A percentile compares a stretch with the other conserved stretches of the same genome.
These are phyloP conservation scores for Acmispon strigosus DNA, from an alignment of 306 rosid species.

Conservation along the genomic window DNA sequence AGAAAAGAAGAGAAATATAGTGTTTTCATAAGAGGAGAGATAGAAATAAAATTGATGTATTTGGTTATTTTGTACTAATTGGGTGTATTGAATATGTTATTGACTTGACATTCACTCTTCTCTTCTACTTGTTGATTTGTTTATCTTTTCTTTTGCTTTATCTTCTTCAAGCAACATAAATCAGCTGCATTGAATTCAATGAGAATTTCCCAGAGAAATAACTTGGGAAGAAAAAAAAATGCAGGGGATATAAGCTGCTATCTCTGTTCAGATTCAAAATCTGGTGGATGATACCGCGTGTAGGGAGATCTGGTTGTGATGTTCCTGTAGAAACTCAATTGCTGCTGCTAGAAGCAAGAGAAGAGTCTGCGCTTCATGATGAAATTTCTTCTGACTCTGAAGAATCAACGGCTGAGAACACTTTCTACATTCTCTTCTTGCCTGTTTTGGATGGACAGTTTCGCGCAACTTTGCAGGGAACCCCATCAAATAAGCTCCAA, in stretches of 20 bases:
- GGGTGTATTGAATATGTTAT: no score
- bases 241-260: constrained; percentile 50
- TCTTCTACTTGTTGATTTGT: no score
- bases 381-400: constrained; percentile 30
- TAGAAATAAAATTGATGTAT: no score
- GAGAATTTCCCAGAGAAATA: neutral
- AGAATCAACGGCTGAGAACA: constrained; percentile 2
- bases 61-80: no score
- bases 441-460: constrained; percentile 70
- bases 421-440: constrained; percentile 51
- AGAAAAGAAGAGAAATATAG: no score
- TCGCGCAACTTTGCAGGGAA: constrained; percentile 63
- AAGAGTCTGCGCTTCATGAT: constrained; percentile 27
- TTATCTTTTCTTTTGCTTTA: neutral
- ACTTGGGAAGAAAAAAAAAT: neutral
- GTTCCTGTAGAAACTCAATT: constrained; percentile 71
- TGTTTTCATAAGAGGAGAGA: no score
- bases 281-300: constrained; percentile 78
- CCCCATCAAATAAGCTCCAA: constrained; percentile 44
- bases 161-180: neutral
- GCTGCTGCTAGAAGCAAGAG: constrained; percentile 56
- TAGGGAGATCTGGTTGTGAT: constrained; percentile 49
- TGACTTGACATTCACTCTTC: no score
- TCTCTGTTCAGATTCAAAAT: constrained; percentile 57
- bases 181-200: neutral